Evolutionary conservation across 495 filamentous ascomycete genomes (phyloP), one percentile per base, ranked within the genome.

Genomic region (Rhypophila decipiens): DNA sequence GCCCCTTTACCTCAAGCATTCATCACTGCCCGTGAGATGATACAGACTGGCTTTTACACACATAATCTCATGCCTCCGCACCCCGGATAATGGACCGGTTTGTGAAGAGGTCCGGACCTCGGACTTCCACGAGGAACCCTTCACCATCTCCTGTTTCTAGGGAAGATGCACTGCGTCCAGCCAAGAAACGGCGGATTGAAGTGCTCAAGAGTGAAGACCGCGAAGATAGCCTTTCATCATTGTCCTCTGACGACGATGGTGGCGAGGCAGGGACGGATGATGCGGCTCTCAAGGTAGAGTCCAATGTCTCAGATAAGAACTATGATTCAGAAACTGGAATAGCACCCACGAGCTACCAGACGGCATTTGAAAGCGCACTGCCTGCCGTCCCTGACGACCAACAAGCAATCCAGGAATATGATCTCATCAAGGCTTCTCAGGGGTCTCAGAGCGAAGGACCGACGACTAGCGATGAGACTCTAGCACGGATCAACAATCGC

Each of bases 391-490:
- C 79, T 52, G 77, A 78, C 0, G 81, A 86, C 56, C 70, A 80
- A 51, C 74, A 85, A 39, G 86, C 87, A 1, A 88, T 94, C 51
- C 72, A 84, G 50, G 83, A 90, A 49, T 96, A 97, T 64, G 86
- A 95, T 60, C 66, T 70, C 0, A 65, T 73, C 48, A 65, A 56
- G 42, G 59, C 67, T 0, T 77, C 77, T 3, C 67, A 71, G 39
- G 60, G 68, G 3, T 46, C 53, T 1, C 37, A 45, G 12, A 23
- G 12, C 9, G 27, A 45, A 2, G n/a, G n/a, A n/a, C 10, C 18
- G 23, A 68, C 70, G 36, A 66, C 64, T 13, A 59, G 77, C 24
- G 61, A 68, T 24, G 68, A 60, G 13, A 53, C 60, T 19, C 47
- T 61, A 5, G 52, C 64, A 7, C 59, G 68, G 24, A 50, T 70